Evolutionary conservation across 1,139 yeast genomes (phyloP).

Genomic region (Scheffersomyces insectosa): DNA sequence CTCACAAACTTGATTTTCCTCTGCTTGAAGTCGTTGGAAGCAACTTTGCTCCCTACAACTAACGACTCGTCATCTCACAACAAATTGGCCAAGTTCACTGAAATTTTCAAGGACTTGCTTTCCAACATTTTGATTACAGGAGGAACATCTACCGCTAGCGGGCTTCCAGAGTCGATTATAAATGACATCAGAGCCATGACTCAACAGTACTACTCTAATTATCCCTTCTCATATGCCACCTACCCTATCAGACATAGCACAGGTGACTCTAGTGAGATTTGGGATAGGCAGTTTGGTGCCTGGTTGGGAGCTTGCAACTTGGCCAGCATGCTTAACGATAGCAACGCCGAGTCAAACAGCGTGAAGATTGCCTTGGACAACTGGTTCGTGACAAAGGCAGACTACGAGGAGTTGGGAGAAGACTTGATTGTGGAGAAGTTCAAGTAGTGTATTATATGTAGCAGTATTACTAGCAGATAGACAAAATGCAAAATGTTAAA

Average conservation of each 20-base stretch:
- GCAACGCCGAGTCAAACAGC: constrained; percentile 40
- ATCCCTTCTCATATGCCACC: constrained; percentile 37
- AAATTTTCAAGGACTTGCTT: constrained; percentile 42
- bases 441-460: constrained; percentile 25
- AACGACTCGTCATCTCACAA: constrained; percentile 10
- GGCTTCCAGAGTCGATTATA: constrained; percentile 60
- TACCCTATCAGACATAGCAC: constrained; percentile 16
- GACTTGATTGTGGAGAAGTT: constrained; percentile 58
- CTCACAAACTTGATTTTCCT: constrained; percentile 45
- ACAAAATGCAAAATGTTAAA: too few species aligned
- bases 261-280: constrained; percentile 35
- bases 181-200: constrained; percentile 55
- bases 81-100: constrained; percentile 39
- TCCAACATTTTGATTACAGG: constrained; percentile 72
- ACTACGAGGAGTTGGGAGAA: constrained; percentile 62
- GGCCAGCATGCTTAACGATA: constrained; percentile 50
- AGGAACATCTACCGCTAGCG: constrained; percentile 58
- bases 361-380: constrained; percentile 48
- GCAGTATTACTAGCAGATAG: too few species aligned
- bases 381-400: constrained; percentile 58
- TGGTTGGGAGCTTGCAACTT: constrained; percentile 72
- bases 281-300: constrained; percentile 58
- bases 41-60: constrained; percentile 28
- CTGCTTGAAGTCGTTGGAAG: constrained; percentile 42
- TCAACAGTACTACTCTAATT: constrained; percentile 51